These are phyloP conservation scores for Haematococcus lacustris DNA, from an alignment of 139 green algal genomes.

Conservation along the genomic window DNA sequence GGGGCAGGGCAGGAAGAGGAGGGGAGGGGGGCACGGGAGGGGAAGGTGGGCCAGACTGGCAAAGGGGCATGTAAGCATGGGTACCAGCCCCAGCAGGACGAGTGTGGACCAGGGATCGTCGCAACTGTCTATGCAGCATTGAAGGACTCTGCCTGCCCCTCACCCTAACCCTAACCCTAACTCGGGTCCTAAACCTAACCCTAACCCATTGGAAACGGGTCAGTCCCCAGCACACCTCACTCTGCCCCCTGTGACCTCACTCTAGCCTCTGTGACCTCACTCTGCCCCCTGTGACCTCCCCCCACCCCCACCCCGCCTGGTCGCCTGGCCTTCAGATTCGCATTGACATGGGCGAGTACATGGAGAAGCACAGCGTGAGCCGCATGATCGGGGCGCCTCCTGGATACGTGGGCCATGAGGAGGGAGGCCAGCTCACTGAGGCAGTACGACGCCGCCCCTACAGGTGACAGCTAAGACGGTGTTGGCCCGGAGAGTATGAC, in stretches of 20 bases:
- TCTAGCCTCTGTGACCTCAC: neutral
- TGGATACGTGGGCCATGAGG: conserved; percentile 57
- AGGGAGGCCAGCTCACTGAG: conserved; percentile 92
- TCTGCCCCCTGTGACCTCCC: neutral
- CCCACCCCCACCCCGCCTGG: neutral
- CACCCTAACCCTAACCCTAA: neutral
- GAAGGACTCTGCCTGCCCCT: neutral
- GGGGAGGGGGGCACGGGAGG: neutral
- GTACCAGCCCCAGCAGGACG: neutral
- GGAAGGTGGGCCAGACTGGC: neutral
- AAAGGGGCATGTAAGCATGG: neutral
- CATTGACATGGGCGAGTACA: conserved; percentile 97
- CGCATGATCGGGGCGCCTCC: conserved; percentile 86
- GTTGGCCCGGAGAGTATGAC: neutral
- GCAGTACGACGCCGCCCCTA: conserved; percentile 74
- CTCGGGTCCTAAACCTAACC: neutral
- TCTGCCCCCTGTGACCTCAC: neutral
- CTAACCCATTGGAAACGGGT: neutral
- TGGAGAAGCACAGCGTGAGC: conserved; percentile 90
- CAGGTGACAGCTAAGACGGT: conserved; percentile 9
- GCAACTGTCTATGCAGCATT: neutral
- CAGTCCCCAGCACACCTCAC: neutral
- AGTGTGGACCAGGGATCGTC: neutral
- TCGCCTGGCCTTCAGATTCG: conserved; percentile 32
- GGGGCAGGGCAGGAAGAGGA: neutral